phyloP scores from a whole-genome alignment of 2,329 filamentous ascomycete genomes.

The Pseudogymnoascus sp. region DNA sequence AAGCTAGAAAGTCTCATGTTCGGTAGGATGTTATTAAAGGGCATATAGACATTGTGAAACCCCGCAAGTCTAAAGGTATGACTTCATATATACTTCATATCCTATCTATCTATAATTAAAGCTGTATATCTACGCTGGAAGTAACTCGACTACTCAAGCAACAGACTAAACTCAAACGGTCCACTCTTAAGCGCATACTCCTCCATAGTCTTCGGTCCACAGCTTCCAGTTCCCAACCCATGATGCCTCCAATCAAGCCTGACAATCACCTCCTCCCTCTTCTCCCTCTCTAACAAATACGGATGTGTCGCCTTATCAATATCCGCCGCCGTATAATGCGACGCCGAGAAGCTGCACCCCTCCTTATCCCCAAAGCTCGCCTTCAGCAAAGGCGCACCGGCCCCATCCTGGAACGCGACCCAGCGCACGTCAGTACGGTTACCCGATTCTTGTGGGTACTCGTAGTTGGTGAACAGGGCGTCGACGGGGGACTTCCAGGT shows the following conservation, averaged over 20 bases:
- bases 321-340: constrained; percentile 50
- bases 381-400: constrained; percentile 34
- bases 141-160: constrained; percentile 5
- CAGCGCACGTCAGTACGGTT: constrained; percentile 60
- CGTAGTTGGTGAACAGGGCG: constrained; percentile 54
- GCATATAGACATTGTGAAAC: not conserved
- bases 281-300: constrained; percentile 48
- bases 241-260: constrained; percentile 57
- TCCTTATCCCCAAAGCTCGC: constrained; percentile 42
- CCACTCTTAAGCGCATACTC: constrained; percentile 41
- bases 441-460: constrained; percentile 62
- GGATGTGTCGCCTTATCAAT: constrained; percentile 52
- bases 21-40: not conserved
- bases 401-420: constrained; percentile 42
- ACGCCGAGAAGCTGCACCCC: constrained; percentile 50
- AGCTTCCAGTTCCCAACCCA: constrained; percentile 56
- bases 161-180: constrained; percentile 13
- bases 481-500: constrained; percentile 44
- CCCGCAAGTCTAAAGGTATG: not conserved
- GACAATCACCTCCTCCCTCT: constrained; percentile 48
- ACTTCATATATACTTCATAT: not conserved
- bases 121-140: not conserved
- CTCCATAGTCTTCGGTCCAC: constrained; percentile 50
- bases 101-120: not conserved
- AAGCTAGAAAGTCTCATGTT: not conserved